phyloP scores from a whole-genome alignment of 176 grass and related monocot genomes.

The Puya raimondii region DNA sequence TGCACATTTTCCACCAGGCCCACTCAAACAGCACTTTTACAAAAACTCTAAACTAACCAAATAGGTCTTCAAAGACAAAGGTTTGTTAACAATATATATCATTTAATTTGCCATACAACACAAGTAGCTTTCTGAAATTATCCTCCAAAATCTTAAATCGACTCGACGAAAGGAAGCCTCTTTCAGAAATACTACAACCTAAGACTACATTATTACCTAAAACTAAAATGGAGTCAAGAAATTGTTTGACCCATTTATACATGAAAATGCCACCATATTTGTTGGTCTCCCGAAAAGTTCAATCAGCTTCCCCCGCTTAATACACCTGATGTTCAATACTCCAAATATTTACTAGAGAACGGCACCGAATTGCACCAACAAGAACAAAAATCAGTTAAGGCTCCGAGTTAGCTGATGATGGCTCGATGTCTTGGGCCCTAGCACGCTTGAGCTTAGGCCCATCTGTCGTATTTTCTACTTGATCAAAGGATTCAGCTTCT shows the following conservation, averaged over 20 bases:
- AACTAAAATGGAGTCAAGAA: neutral
- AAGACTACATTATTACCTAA: neutral
- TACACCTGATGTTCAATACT: neutral
- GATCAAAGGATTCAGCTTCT: constrained; percentile 1
- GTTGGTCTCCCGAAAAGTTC: neutral
- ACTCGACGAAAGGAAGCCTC: neutral
- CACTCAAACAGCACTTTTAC: too few species aligned
- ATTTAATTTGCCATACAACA: neutral
- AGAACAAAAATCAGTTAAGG: neutral
- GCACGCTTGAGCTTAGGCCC: constrained; percentile 17
- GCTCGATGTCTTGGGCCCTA: neutral
- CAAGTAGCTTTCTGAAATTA: neutral
- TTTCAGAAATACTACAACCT: neutral
- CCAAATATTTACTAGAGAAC: neutral
- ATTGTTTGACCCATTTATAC: neutral
- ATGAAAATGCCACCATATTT: neutral
- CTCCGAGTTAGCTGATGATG: neutral
- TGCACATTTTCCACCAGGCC: too few species aligned
- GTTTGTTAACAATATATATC: neutral
- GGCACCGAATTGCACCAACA: neutral
- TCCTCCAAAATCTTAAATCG: neutral
- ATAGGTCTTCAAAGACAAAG: neutral
- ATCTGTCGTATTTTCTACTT: constrained; percentile 4
- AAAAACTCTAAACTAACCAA: too few species aligned
- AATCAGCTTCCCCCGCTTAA: neutral